phyloP scores from a whole-genome alignment of 306 rosid genomes.

The Pachyrhizus erosus region DNA sequence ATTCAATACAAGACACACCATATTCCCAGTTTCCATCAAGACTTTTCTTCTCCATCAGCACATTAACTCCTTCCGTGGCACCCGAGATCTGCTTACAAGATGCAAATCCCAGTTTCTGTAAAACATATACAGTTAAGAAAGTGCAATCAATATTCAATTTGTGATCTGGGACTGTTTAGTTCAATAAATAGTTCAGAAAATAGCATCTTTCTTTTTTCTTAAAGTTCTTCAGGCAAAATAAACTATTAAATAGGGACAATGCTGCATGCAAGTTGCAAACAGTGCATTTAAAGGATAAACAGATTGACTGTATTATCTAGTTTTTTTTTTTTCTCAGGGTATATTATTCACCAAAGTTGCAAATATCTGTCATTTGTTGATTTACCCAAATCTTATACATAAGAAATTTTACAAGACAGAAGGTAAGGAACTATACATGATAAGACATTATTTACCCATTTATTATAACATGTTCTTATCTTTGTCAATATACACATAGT shows the following conservation, averaged over 20 bases:
- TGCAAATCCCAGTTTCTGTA: constrained; percentile 95
- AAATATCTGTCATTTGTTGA: constrained; percentile 27
- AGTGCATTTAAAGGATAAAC: constrained; percentile 7
- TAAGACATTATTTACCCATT: constrained; percentile 8
- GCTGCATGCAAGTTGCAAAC: constrained; percentile 13
- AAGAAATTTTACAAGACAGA: background rate
- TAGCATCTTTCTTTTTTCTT: constrained; percentile 10
- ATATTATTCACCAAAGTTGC: constrained; percentile 12
- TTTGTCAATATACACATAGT: background rate
- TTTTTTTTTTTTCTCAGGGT: background rate
- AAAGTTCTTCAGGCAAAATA: constrained; percentile 13
- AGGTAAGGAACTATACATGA: constrained; percentile 6
- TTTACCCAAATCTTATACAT: constrained; percentile 5
- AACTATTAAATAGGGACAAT: constrained; percentile 13
- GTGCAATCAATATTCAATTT: background rate
- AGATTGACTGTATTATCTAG: background rate
- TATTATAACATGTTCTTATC: constrained; percentile 9
- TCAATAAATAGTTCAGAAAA: constrained; percentile 7
- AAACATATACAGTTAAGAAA: constrained; percentile 29
- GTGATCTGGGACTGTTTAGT: constrained; percentile 23
- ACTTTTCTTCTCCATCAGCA: constrained; percentile 78
- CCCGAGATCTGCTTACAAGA: constrained; percentile 80
- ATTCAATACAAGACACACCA: constrained; percentile 90
- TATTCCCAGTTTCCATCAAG: constrained; percentile 86
- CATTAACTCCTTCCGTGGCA: constrained; percentile 97